Conservation (phyloP, 495 filamentous ascomycete species). For the Aspergillus diversus region DNA sequence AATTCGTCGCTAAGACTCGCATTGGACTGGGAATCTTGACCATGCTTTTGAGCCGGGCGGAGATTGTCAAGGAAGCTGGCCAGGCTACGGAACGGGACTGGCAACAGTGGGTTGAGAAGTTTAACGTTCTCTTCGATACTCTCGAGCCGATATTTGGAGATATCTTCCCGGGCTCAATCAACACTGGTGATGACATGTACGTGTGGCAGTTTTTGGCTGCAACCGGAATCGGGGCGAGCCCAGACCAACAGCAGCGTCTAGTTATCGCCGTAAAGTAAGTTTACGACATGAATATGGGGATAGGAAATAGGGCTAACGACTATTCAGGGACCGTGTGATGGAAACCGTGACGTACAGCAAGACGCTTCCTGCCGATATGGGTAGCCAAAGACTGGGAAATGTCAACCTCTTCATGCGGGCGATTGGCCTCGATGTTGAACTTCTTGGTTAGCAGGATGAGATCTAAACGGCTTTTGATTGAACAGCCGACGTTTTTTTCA, state of each 20-base stretch:
- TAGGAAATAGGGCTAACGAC: conserved; percentile 23
- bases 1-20: conserved; percentile 75
- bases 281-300: background rate
- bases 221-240: conserved; percentile 87
- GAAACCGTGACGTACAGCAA: conserved; percentile 88
- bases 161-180: conserved; percentile 85
- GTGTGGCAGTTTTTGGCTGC: conserved; percentile 98
- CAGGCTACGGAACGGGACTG: conserved; percentile 71
- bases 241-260: conserved; percentile 89
- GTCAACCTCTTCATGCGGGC: conserved; percentile 99
- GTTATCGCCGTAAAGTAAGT: conserved; percentile 91
- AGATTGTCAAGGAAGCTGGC: conserved; percentile 83
- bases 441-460: conserved; percentile 64
- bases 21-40: conserved; percentile 89
- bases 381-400: conserved; percentile 76
- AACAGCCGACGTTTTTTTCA: background rate
- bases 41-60: conserved; percentile 91
- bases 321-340: conserved; percentile 83
- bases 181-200: conserved; percentile 84
- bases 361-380: conserved; percentile 83
- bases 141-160: conserved; percentile 79
- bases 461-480: background rate
- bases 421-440: conserved; percentile 94
- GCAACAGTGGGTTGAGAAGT: conserved; percentile 80
- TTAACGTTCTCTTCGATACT: conserved; percentile 83